These are phyloP conservation scores for Mortierella sp. DNA, from an alignment of 371 early-diverging fungal genomes.

Conservation along the genomic window DNA sequence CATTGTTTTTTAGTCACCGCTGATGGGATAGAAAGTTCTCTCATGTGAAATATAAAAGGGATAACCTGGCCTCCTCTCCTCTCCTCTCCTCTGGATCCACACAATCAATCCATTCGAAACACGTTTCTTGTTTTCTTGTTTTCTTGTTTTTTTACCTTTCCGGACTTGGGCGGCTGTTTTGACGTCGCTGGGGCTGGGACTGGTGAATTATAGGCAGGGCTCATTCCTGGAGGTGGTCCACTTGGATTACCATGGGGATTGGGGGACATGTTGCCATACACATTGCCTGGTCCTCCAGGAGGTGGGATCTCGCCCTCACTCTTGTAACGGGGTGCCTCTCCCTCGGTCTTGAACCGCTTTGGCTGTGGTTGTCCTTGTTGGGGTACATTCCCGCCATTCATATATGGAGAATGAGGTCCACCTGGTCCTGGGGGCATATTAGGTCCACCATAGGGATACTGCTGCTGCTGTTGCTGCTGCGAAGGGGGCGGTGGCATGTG, in stretches of 20 bases:
- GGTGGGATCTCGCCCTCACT: constrained; percentile 37
- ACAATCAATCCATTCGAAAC: not conserved
- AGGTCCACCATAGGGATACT: constrained; percentile 49
- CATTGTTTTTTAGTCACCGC: constrained; percentile 1
- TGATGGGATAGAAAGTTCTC: too few relatives aligned
- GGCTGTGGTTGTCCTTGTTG: constrained; percentile 48
- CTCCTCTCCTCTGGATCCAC: too few relatives aligned
- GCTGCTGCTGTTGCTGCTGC: constrained; percentile 32
- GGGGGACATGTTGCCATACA: constrained; percentile 54
- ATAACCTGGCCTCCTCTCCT: too few relatives aligned
- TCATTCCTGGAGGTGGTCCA: constrained; percentile 43
- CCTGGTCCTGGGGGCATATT: constrained; percentile 43
- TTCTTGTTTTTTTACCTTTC: too few relatives aligned
- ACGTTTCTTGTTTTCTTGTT: too few relatives aligned
- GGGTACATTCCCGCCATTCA: constrained; percentile 46
- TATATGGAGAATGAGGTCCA: constrained; percentile 50
- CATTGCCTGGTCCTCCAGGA: constrained; percentile 37
- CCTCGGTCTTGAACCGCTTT: constrained; percentile 51
- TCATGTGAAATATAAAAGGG: too few relatives aligned
- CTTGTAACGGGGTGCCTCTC: constrained; percentile 49
- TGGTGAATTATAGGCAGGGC: constrained; percentile 37
- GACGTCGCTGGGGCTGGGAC: constrained; percentile 31
- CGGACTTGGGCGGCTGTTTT: constrained; percentile 35
- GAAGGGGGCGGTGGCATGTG: not conserved
- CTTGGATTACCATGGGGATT: constrained; percentile 45